These are phyloP conservation scores for Aurifilum marmelostoma DNA, from an alignment of 2,329 filamentous ascomycete species.

Conservation along the genomic window DNA sequence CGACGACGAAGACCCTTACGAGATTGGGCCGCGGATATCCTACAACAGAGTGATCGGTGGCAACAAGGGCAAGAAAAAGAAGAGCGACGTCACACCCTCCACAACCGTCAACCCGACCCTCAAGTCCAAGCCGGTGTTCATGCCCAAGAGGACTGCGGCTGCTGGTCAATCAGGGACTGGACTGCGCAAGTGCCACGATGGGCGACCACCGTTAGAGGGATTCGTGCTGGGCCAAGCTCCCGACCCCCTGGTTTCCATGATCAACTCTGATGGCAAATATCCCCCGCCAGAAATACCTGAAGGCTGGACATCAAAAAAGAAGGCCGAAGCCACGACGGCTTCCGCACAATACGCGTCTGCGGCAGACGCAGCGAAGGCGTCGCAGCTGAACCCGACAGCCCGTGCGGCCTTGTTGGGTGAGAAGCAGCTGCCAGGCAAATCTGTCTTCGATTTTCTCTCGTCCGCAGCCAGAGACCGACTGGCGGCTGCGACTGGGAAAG, in stretches of 20 bases:
- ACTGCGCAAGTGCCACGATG: slow-evolving; percentile 78
- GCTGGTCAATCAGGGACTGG: slow-evolving; percentile 46
- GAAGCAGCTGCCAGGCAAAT: slow-evolving; percentile 81
- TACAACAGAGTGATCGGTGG: slow-evolving; percentile 83
- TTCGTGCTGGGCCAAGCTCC: slow-evolving; percentile 70
- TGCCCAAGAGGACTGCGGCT: slow-evolving; percentile 63
- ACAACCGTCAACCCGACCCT: slow-evolving; percentile 66
- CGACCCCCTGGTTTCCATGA: slow-evolving; percentile 50
- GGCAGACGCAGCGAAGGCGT: slow-evolving; percentile 76
- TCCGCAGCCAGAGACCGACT: slow-evolving; percentile 77
- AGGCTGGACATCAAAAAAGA: slow-evolving; percentile 72
- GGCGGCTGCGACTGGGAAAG: slow-evolving; percentile 73
- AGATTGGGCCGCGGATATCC: slow-evolving; percentile 86
- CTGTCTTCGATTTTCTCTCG: slow-evolving; percentile 91
- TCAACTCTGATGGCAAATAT: slow-evolving; percentile 52
- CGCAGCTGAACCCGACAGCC: slow-evolving; percentile 72
- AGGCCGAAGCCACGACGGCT: slow-evolving; percentile 38
- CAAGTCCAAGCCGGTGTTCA: slow-evolving; percentile 72
- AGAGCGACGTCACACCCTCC: slow-evolving; percentile 51
- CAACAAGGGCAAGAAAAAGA: slow-evolving; percentile 78
- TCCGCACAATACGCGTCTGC: slow-evolving; percentile 62
- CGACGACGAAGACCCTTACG: slow-evolving; percentile 93
- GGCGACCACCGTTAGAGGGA: slow-evolving; percentile 75
- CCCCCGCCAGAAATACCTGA: slow-evolving; percentile 69
- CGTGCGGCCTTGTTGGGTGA: slow-evolving; percentile 84